Base-by-base conservation (phyloP, 2,329 filamentous ascomycete species). In the Pezicula rhizophila region DNA sequence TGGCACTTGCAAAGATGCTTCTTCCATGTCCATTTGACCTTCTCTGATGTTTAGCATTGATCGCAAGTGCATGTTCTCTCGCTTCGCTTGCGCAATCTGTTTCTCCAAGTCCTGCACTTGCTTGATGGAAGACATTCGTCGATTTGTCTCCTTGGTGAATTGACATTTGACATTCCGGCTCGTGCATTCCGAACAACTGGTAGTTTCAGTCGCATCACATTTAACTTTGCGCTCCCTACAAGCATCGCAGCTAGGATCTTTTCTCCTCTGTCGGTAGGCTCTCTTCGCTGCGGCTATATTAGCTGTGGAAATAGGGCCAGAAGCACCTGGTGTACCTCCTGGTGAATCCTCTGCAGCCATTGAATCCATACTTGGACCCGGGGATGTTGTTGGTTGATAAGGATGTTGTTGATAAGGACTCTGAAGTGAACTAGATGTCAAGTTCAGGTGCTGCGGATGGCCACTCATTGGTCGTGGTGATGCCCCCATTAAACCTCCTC, bases 91-190 rank as follows among this genome's bases (percentile, higher is more conserved):
- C 42, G 86, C 80, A 61, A 96, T 80, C 68, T 96, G 91, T 68
- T 89, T 93, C 70, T 97, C 92, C 23, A 99, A 76, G 66, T 99
- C 93, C 69, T 97, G 93, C 11, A 97, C 88, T 73, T 96, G 93
- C 79, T 97, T 99, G 71, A 97, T 97, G 1, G 92, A 97, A 15
- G 93, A 97, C 93, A 99, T 99, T 53, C 93, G 83, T 51, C 93
- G 80, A 66, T 99, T 99, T 11, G 93, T 99, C 69, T 99, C 93
- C 70, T 99, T 99, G 44, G 93, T 99, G 66, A 99, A 99, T 64
- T 97, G 92, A 65, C 93, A 99, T 67, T 95, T 95, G 56, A 97
- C 92, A 64, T 92, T 95, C 56, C 93, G 85, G 66, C 91, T 96
- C 4, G 89, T 93, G 70, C 93, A 99, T 70, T 99, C 93, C 2